Conservation (phyloP, 2,329 filamentous ascomycete species). For the Cladosporium sp. region DNA sequence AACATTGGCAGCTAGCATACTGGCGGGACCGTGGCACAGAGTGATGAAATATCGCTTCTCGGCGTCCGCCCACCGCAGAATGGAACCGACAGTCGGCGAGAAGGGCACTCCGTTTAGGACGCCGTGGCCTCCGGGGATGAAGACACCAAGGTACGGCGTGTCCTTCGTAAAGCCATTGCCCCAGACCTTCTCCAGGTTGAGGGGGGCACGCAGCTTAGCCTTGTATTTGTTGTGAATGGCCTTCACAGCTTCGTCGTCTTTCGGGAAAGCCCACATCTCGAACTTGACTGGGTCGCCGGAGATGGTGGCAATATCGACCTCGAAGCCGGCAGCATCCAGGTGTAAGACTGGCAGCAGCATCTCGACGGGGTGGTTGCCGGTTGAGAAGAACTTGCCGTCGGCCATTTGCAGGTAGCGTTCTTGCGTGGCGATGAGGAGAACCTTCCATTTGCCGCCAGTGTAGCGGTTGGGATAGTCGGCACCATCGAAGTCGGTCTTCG, state of each 20-base stretch:
- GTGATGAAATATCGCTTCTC: constrained; percentile 25
- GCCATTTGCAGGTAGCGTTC: constrained; percentile 27
- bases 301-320: constrained; percentile 26
- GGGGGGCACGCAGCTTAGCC: constrained; percentile 23
- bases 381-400: constrained; percentile 27
- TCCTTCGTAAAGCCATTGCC: constrained; percentile 25
- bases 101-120: constrained; percentile 25
- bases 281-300: constrained; percentile 27
- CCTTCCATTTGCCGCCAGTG: constrained; percentile 26
- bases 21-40: constrained; percentile 25
- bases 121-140: constrained; percentile 26
- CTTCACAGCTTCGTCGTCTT: constrained; percentile 26
- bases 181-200: constrained; percentile 24
- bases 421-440: constrained; percentile 27
- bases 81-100: constrained; percentile 23
- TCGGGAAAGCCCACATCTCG: constrained; percentile 27
- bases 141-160: constrained; percentile 27
- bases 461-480: constrained; percentile 26
- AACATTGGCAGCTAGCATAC: constrained; percentile 24
- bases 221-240: constrained; percentile 25
- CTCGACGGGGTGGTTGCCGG: constrained; percentile 27
- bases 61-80: constrained; percentile 25
- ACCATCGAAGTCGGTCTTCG: constrained; percentile 28
- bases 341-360: constrained; percentile 27
- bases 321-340: constrained; percentile 26